phyloP scores from a whole-genome alignment of 2,329 filamentous ascomycete species.

The Sporothrix brunneoviolacea region DNA sequence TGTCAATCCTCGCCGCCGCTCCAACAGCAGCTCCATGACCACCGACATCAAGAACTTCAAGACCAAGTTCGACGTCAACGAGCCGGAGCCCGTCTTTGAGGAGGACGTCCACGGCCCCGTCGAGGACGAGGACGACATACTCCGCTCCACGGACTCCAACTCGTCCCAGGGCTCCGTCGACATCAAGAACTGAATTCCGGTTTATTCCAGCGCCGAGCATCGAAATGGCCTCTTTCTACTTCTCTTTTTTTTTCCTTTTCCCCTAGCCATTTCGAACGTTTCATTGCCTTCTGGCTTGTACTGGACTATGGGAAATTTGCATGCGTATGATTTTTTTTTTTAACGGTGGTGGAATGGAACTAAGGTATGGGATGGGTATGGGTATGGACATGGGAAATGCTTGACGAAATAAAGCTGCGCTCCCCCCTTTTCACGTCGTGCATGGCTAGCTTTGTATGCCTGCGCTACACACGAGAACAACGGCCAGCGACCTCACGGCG shows the following conservation, averaged over 20 bases:
- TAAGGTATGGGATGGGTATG: background rate
- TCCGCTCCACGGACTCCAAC: constrained; percentile 51
- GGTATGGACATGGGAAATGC: background rate
- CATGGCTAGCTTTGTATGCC: too few relatives aligned
- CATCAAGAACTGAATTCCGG: constrained; percentile 28
- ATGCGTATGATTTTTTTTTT: constrained; percentile 1
- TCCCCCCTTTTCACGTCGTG: too few relatives aligned
- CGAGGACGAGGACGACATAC: constrained; percentile 52
- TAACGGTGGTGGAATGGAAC: background rate
- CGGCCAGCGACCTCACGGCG: constrained; percentile 7
- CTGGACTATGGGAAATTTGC: constrained; percentile 1
- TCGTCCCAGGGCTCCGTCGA: constrained; percentile 47
- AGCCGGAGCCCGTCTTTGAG: constrained; percentile 87
- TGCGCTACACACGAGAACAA: background rate
- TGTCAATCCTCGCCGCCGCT: constrained; percentile 79
- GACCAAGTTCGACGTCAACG: constrained; percentile 92
- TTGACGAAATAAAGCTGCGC: constrained; percentile 4
- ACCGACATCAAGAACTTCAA: constrained; percentile 72
- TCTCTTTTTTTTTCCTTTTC: background rate
- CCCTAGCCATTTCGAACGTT: background rate
- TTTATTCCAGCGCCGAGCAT: too few relatives aligned
- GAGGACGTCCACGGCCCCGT: constrained; percentile 70
- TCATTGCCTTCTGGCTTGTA: background rate
- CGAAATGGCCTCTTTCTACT: background rate
- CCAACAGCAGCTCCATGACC: constrained; percentile 76